Evolutionary conservation across 495 filamentous ascomycete genomes (phyloP).

Genomic region (Niebla homalea): DNA sequence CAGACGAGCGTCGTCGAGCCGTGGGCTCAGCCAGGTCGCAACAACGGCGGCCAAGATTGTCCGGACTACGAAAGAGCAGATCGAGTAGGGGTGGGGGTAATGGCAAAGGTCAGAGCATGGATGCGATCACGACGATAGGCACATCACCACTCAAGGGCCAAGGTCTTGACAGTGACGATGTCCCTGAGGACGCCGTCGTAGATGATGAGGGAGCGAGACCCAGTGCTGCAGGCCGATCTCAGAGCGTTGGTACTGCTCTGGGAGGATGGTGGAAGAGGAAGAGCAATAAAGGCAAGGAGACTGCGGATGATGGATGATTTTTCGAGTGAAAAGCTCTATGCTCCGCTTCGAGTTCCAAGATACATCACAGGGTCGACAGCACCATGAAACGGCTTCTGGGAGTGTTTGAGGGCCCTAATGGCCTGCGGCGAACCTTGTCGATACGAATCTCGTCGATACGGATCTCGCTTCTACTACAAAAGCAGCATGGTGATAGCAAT

Average conservation of each 20-base stretch:
- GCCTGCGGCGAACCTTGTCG: too few relatives aligned
- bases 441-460: too few relatives aligned
- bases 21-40: conserved; percentile 16
- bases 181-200: background rate
- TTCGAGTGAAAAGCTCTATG: too few relatives aligned
- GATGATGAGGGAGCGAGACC: background rate
- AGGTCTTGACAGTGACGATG: background rate
- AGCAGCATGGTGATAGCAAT: too few relatives aligned
- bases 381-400: too few relatives aligned
- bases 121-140: background rate
- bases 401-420: too few relatives aligned
- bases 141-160: background rate
- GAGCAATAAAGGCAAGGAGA: conserved; percentile 7
- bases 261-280: conserved; percentile 9
- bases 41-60: conserved; percentile 6
- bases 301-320: background rate
- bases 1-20: conserved; percentile 46
- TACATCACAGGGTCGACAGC: too few relatives aligned
- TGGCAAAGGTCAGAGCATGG: background rate
- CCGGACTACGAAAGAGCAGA: conserved; percentile 5
- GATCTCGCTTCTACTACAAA: too few relatives aligned
- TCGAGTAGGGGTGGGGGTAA: conserved; percentile 1
- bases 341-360: too few relatives aligned
- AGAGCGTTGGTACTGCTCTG: conserved; percentile 13
- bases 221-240: background rate